phyloP scores from a whole-genome alignment of 2,329 filamentous ascomycete genomes.

The Colletotrichum spinosum region DNA sequence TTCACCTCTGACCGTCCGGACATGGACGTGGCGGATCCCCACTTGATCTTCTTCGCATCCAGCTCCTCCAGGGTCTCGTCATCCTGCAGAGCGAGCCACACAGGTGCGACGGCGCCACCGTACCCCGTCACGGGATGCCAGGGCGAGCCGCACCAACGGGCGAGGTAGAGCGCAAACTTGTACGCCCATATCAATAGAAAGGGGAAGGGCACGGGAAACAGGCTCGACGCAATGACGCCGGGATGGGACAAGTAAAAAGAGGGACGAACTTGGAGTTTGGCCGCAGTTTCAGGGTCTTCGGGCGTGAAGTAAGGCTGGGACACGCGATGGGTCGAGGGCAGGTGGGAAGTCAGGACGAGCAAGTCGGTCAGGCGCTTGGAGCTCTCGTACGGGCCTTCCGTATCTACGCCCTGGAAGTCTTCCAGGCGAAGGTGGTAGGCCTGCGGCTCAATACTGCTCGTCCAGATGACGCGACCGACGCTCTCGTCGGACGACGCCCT shows the following conservation, averaged over 20 bases:
- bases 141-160: slow-evolving; percentile 83
- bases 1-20: slow-evolving; percentile 71
- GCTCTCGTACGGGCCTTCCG: slow-evolving; percentile 79
- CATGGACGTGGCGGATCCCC: slow-evolving; percentile 80
- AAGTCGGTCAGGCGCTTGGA: slow-evolving; percentile 90
- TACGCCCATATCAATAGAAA: slow-evolving; percentile 78
- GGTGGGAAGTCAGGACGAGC: slow-evolving; percentile 77
- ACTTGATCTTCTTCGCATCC: slow-evolving; percentile 74
- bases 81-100: slow-evolving; percentile 80
- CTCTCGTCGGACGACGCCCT: slow-evolving; percentile 53
- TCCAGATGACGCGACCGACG: slow-evolving; percentile 83
- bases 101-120: slow-evolving; percentile 78
- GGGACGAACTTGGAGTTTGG: slow-evolving; percentile 55
- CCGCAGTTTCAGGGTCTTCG: slow-evolving; percentile 40
- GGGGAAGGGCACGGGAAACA: slow-evolving; percentile 79
- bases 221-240: slow-evolving; percentile 84
- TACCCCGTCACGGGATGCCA: slow-evolving; percentile 89
- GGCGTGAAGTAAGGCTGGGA: slow-evolving; percentile 67
- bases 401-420: slow-evolving; percentile 81
- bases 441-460: slow-evolving; percentile 81
- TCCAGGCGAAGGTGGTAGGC: slow-evolving; percentile 65
- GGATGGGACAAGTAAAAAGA: slow-evolving; percentile 86
- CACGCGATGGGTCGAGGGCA: slow-evolving; percentile 72
- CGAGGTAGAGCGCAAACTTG: slow-evolving; percentile 74
- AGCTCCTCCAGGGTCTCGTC: slow-evolving; percentile 70